Evolutionary conservation across 805 yeast species (phyloP), one percentile per base, ranked within the genome.

Genomic region (Tetrapisispora fleetii): DNA sequence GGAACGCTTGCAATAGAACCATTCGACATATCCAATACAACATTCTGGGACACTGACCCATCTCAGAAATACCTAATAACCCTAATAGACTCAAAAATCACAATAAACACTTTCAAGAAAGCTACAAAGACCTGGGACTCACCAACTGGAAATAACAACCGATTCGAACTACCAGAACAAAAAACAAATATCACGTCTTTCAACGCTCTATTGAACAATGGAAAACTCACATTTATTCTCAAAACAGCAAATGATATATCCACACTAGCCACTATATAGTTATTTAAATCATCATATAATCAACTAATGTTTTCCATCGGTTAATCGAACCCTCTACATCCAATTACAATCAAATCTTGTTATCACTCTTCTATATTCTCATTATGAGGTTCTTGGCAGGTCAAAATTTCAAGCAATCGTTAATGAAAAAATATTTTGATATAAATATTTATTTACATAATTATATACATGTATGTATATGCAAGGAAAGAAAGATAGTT

Each of bases 1-100:
- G 58, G 56, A 17, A 56, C 63, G 1, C 33, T 53, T 13, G 60
- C 61, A 3, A 43, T 48, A 7, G 51, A 47, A n/a, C 55, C 59
- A 24, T 21, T 48, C 3, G 28, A 38, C 14, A 27, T 40, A 3
- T 27, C 42, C 16, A 24, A 37, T 6, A 46, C 40, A 8, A 37
- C 41, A 30, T 4, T 21, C 17, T 52, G 52, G 52, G 56, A 52
- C 37, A 47, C 50, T 10, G 56, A 52, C 27, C 45, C 52, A 8
- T 54, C 58, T 10, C 54, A 50, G 10, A 54, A 53, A 36, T 43
- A 27, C 19, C n/a, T 43, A 2, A 13, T 27, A 6, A 7, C 28
- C 1, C 17, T 43, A 4, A 14, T 17, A 2, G 24, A 37, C 10
- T 14, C 17, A 5, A 11, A 43, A 13, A 16, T 47, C 2, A 3